Evolutionary conservation across 306 rosid genomes (phyloP).

Genomic region (Clitoria ternatea): DNA sequence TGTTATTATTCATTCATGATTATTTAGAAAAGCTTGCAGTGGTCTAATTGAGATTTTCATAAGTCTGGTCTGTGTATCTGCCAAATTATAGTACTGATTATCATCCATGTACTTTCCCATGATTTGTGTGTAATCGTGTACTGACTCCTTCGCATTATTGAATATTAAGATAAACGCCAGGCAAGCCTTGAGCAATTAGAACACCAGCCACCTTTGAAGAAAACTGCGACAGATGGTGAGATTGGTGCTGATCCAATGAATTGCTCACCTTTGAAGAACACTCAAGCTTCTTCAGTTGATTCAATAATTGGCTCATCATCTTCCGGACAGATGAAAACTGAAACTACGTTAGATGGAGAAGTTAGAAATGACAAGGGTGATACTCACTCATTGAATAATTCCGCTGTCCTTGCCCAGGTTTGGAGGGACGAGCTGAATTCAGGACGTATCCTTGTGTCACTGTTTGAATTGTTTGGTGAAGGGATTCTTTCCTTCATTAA

Average conservation of each 20-base stretch:
- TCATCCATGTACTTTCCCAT: not conserved
- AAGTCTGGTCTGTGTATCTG: not conserved
- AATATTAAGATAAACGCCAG: slow-evolving; percentile 35
- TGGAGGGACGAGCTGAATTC: slow-evolving; percentile 77
- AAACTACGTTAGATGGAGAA: slow-evolving; percentile 12
- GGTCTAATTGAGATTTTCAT: slow-evolving; percentile 3
- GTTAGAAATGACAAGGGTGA: slow-evolving; percentile 19
- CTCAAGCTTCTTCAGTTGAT: slow-evolving; percentile 27
- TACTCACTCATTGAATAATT: slow-evolving; percentile 29
- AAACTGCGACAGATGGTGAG: slow-evolving; percentile 37
- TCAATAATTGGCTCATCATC: slow-evolving; percentile 30
- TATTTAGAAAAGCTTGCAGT: not conserved
- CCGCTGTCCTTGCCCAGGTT: slow-evolving; percentile 61
- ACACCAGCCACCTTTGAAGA: slow-evolving; percentile 33
- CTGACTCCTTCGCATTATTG: slow-evolving; percentile 1
- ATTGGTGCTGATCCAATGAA: slow-evolving; percentile 2
- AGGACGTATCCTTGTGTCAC: slow-evolving; percentile 43
- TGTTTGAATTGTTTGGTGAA: slow-evolving; percentile 67
- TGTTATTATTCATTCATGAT: not conserved
- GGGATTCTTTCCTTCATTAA: slow-evolving; percentile 56
- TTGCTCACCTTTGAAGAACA: slow-evolving; percentile 36
- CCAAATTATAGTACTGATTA: not conserved
- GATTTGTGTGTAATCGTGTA: not conserved
- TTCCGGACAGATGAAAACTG: slow-evolving; percentile 24
- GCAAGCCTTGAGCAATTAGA: slow-evolving; percentile 32